Conservation (phyloP, 2,329 filamentous ascomycete species). For the Zymoseptoria ardabiliae region DNA sequence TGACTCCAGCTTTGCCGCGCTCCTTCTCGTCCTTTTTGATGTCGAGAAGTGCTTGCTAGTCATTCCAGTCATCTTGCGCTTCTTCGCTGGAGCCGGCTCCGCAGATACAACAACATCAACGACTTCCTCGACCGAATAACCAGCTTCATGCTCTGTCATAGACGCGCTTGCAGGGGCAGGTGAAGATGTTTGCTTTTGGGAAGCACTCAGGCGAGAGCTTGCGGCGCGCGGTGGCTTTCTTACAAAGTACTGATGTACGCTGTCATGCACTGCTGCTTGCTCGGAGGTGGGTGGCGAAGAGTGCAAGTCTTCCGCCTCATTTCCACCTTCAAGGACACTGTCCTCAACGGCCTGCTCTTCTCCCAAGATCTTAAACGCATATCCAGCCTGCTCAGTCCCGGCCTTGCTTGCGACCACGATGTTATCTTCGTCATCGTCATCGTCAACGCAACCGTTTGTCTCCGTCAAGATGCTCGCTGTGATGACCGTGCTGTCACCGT, state of each 20-base stretch:
- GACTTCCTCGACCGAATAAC: background rate
- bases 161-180: background rate
- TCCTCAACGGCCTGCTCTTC: background rate
- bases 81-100: constrained; percentile 5
- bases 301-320: background rate
- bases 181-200: background rate
- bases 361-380: background rate
- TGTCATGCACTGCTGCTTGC: background rate
- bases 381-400: background rate
- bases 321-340: background rate
- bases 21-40: constrained; percentile 7
- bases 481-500: constrained; percentile 5
- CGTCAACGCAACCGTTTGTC: background rate
- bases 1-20: background rate
- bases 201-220: background rate
- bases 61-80: constrained; percentile 28
- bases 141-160: background rate
- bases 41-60: constrained; percentile 29
- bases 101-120: background rate
- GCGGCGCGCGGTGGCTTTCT: background rate
- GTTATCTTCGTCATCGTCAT: background rate
- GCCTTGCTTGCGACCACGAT: background rate
- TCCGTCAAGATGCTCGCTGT: background rate
- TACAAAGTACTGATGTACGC: background rate
- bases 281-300: background rate